Conservation (phyloP, 1,139 yeast species). For the Suhomyces atakaporum region DNA sequence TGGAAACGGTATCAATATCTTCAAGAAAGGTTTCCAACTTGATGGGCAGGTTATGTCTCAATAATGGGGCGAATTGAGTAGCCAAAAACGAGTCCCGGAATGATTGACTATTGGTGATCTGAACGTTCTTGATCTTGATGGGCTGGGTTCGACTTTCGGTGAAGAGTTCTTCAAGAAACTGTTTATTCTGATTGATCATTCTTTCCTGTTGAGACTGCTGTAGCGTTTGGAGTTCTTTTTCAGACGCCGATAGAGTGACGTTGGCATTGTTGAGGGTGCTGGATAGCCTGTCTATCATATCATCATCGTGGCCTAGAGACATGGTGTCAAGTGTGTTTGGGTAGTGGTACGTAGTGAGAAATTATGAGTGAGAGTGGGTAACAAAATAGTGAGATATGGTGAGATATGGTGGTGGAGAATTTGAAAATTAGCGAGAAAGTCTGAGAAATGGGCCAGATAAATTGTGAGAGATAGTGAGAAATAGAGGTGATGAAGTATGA, state of each 20-base stretch:
- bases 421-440: too few relatives aligned
- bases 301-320: slow-evolving; percentile 31
- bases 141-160: slow-evolving; percentile 46
- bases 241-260: slow-evolving; percentile 21
- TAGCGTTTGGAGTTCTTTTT: slow-evolving; percentile 32
- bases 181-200: slow-evolving; percentile 40
- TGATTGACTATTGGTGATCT: slow-evolving; percentile 54
- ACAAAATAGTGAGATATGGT: too few relatives aligned
- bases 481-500: too few relatives aligned
- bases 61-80: slow-evolving; percentile 57
- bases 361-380: too few relatives aligned
- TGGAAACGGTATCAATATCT: slow-evolving; percentile 45
- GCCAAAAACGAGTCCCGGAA: slow-evolving; percentile 55
- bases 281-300: slow-evolving; percentile 30
- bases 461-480: too few relatives aligned
- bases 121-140: slow-evolving; percentile 47
- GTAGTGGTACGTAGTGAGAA: too few relatives aligned
- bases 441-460: too few relatives aligned
- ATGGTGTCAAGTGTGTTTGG: slow-evolving; percentile 14
- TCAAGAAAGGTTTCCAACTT: slow-evolving; percentile 41
- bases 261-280: slow-evolving; percentile 15
- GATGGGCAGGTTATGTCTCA: slow-evolving; percentile 27
- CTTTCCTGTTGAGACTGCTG: slow-evolving; percentile 35
- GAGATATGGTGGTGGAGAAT: too few relatives aligned
- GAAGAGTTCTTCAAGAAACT: slow-evolving; percentile 44